Conservation (phyloP, 257 asterid species). For the Fraxinus excelsior region DNA sequence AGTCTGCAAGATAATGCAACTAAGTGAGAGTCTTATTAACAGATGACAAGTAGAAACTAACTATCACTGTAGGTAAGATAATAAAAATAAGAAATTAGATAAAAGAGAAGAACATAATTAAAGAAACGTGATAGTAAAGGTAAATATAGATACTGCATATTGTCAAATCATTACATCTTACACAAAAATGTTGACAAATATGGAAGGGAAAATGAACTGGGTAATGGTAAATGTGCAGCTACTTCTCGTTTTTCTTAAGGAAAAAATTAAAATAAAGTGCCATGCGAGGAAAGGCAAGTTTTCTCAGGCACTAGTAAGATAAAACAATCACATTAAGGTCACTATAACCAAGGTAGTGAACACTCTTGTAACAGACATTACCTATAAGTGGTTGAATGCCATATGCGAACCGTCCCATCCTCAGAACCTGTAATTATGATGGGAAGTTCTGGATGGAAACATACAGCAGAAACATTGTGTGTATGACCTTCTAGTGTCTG, state of each 20-base stretch:
- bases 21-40: conserved; percentile 26
- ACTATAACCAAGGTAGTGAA: conserved; percentile 14
- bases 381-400: conserved; percentile 99
- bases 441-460: conserved; percentile 99
- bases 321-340: background rate
- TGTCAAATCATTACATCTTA: background rate
- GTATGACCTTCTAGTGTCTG: conserved; percentile 99
- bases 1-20: conserved; percentile 57
- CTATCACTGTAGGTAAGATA: conserved; percentile 10
- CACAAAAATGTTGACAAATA: background rate
- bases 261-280: background rate
- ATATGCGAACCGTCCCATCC: conserved; percentile 99
- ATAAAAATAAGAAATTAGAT: background rate
- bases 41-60: conserved; percentile 16
- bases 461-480: conserved; percentile 98
- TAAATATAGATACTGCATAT: background rate
- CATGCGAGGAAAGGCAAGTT: background rate
- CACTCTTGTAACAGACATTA: conserved; percentile 29
- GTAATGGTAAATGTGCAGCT: background rate
- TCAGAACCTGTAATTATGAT: conserved; percentile 96
- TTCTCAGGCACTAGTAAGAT: background rate
- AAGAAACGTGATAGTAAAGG: background rate
- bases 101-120: background rate
- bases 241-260: background rate
- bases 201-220: background rate